A percentile compares a stretch with the other conserved stretches of the same genome.
These are phyloP conservation scores for Datura wrightii DNA, from an alignment of 257 asterid genomes.

Conservation along the genomic window DNA sequence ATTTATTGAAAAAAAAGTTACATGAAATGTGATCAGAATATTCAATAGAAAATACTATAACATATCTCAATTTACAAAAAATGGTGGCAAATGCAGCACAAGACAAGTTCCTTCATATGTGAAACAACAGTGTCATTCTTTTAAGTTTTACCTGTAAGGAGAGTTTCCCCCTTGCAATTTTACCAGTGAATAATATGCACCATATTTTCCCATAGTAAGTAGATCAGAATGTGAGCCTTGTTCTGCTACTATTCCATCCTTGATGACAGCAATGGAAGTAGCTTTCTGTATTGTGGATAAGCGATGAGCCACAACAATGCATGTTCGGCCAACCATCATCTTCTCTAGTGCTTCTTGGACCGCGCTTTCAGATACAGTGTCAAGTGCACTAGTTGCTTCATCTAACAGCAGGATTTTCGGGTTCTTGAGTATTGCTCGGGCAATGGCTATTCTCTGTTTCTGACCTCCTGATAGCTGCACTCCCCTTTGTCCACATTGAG, in stretches of 20 bases:
- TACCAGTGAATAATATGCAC: constrained; percentile 66
- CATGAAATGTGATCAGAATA: not conserved
- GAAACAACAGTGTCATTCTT: not conserved
- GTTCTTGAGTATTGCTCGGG: constrained; percentile 79
- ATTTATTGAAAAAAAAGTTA: not conserved
- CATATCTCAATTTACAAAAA: constrained; percentile 24
- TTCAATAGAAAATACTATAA: not conserved
- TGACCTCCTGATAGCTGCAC: constrained; percentile 84
- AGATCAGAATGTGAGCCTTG: constrained; percentile 80
- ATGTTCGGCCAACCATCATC: constrained; percentile 73
- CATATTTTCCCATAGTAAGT: constrained; percentile 57
- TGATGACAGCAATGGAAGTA: constrained; percentile 68
- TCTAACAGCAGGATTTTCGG: constrained; percentile 70
- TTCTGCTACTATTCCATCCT: constrained; percentile 71
- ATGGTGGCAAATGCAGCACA: not conserved
- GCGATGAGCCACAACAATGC: constrained; percentile 82
- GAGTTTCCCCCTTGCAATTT: constrained; percentile 57
- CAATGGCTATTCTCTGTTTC: constrained; percentile 76
- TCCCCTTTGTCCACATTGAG: constrained; percentile 82
- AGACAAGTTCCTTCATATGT: not conserved
- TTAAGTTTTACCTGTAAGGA: constrained; percentile 43
- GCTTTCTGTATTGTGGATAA: constrained; percentile 74
- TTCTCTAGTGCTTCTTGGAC: constrained; percentile 81
- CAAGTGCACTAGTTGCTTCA: constrained; percentile 88
- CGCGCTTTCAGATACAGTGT: constrained; percentile 72